Evolutionary conservation across 192 early-diverging fungal species (phyloP), one percentile per base, ranked within the genome.

Genomic region (Coemansia sp.): DNA sequence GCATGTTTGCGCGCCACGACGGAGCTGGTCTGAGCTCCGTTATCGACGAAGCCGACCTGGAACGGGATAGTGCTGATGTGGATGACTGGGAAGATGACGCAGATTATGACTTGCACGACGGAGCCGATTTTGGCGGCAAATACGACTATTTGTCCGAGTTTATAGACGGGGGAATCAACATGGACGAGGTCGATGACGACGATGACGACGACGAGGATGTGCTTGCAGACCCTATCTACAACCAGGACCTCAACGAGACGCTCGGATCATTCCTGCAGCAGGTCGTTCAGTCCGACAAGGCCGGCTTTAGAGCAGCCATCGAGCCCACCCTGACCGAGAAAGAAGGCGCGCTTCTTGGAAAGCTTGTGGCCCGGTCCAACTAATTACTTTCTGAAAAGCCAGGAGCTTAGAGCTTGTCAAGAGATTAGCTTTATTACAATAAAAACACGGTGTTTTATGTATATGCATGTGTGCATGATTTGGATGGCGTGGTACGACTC

Each of bases 51-150:
- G 83, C 75, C 2, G 91, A 77, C 16, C 82, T 87, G 45, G 90
- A 86, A 17, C 86, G 85, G 50, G 79, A 73, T 30, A 67, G 31
- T 59, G 56, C 45, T 56, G 62, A 56, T 61, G 86, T 85, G 6
- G 87, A 87, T 25, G 88, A 89, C 70, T 84, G 85, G 59, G 89
- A 93, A 66, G 69, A 88, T 14, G 84, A 89, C 20, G 64, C 65
- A 30, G 72, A 75, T 17, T 61, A 36, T 25, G 69, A 72, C 30
- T n/a, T 55, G 20, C 28, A 71, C 17, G 59, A 42, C 16, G 68
- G 34, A 2, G 30, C 30, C 48, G 49, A 38, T 25, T 54, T 45
- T 31, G 60, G 60, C 25, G 70, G 65, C 33, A 63, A 74, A 28
- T 73, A 68, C 48, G 69, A 60, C 65, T 71, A 61, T 5, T 58